These are phyloP conservation scores for Ascoidea tarda DNA, from an alignment of 805 yeast genomes.

Conservation along the genomic window DNA sequence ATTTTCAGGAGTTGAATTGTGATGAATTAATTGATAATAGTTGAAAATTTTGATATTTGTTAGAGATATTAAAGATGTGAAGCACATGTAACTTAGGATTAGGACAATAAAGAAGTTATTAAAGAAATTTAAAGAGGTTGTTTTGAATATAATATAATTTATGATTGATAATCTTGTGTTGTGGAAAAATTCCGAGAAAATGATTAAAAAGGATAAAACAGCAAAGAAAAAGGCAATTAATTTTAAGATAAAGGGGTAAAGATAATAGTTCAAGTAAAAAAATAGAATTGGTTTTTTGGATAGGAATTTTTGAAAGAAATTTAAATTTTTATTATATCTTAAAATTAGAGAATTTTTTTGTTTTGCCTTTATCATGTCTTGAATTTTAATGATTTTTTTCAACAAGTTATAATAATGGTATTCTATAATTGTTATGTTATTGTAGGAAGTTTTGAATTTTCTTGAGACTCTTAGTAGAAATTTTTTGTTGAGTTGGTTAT, in stretches of 20 bases:
- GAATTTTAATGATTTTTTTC: slow-evolving; percentile 32
- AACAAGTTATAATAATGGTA: slow-evolving; percentile 42
- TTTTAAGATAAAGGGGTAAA: slow-evolving; percentile 33
- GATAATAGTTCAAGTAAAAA: slow-evolving; percentile 24
- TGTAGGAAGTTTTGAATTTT: slow-evolving; percentile 34
- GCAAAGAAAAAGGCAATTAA: slow-evolving; percentile 27
- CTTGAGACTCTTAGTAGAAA: slow-evolving; percentile 38
- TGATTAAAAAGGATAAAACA: slow-evolving; percentile 33
- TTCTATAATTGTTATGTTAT: slow-evolving; percentile 37
- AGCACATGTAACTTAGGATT: slow-evolving; percentile 50
- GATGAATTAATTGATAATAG: slow-evolving; percentile 60
- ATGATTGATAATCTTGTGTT: slow-evolving; percentile 52
- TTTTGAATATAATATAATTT: slow-evolving; percentile 27
- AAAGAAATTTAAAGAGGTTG: slow-evolving; percentile 23
- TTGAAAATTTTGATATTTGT: slow-evolving; percentile 59
- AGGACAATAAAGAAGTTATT: slow-evolving; percentile 23
- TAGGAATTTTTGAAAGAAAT: slow-evolving; percentile 14
- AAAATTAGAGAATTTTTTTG: slow-evolving; percentile 17
- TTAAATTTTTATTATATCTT: slow-evolving; percentile 15
- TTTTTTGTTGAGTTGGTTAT: slow-evolving; percentile 22
- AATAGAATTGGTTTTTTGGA: slow-evolving; percentile 26
- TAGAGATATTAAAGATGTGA: slow-evolving; percentile 51
- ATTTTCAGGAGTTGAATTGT: slow-evolving; percentile 60
- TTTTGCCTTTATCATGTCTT: slow-evolving; percentile 40
- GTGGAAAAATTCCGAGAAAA: slow-evolving; percentile 67